Evolutionary conservation across 352 stramenopile genomes (phyloP).

Genomic region (Globisporangium recalcitrans): DNA sequence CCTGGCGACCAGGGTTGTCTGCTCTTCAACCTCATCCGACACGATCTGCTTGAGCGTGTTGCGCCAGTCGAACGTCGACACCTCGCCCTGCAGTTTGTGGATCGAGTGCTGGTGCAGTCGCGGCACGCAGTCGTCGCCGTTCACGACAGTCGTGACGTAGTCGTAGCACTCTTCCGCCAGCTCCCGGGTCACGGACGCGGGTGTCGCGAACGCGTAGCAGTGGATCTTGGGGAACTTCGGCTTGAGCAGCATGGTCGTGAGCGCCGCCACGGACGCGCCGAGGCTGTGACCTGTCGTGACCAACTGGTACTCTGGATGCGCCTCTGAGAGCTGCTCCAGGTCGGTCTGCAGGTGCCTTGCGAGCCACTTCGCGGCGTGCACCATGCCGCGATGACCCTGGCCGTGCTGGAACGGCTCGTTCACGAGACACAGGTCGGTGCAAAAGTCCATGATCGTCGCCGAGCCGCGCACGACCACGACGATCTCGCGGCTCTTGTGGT

Average conservation of each 20-base stretch:
- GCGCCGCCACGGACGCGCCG: constrained; percentile 58
- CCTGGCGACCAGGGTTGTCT: constrained; percentile 37
- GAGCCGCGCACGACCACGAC: constrained; percentile 62
- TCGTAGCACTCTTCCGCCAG: constrained; percentile 46
- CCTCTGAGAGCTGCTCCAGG: constrained; percentile 28
- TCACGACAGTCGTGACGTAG: constrained; percentile 68
- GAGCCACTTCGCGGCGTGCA: constrained; percentile 69
- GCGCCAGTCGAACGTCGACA: constrained; percentile 66
- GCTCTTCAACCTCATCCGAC: constrained; percentile 50
- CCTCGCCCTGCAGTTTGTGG: constrained; percentile 53
- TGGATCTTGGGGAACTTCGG: constrained; percentile 38
- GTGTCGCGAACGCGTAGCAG: constrained; percentile 68
- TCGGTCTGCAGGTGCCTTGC: constrained; percentile 50
- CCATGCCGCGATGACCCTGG: constrained; percentile 78
- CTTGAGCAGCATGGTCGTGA: constrained; percentile 51
- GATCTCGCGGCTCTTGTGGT: constrained; percentile 52
- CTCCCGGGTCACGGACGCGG: constrained; percentile 61
- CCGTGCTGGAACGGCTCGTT: constrained; percentile 67
- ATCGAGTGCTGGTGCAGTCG: constrained; percentile 76
- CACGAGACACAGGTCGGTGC: constrained; percentile 71
- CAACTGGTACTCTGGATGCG: constrained; percentile 53
- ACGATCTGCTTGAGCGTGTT: constrained; percentile 47
- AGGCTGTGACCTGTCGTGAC: constrained; percentile 70
- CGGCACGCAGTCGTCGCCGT: constrained; percentile 79
- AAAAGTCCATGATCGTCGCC: constrained; percentile 77